Evolutionary conservation across 495 filamentous ascomycete species (phyloP).

Genomic region (Penicillium verhagenii): DNA sequence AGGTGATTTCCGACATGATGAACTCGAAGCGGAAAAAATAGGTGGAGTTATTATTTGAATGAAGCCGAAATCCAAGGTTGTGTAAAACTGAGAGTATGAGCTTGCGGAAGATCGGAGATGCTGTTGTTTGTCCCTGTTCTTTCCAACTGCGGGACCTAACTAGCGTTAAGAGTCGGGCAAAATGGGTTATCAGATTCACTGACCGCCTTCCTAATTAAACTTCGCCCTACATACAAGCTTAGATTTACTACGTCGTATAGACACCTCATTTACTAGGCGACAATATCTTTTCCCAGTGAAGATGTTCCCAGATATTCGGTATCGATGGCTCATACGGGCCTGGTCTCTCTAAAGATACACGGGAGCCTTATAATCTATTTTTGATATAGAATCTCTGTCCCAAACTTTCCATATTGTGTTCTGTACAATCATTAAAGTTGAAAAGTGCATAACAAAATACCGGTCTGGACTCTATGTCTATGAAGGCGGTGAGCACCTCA

Average conservation of each 20-base stretch:
- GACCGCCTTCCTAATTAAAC: background rate
- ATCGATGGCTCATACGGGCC: too few relatives aligned
- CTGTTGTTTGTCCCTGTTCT: background rate
- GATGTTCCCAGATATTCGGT: too few relatives aligned
- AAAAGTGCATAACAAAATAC: background rate
- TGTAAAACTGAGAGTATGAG: background rate
- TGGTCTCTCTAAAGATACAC: too few relatives aligned
- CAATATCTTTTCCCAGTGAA: too few relatives aligned
- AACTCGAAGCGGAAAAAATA: background rate
- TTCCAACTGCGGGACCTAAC: background rate
- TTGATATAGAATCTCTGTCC: too few relatives aligned
- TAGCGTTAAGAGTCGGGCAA: background rate
- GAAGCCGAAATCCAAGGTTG: background rate
- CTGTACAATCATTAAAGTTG: background rate
- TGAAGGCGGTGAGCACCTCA: slow-evolving; percentile 21
- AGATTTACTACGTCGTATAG: too few relatives aligned
- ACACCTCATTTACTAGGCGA: background rate
- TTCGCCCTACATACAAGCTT: background rate
- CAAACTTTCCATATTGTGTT: too few relatives aligned
- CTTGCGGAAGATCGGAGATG: background rate
- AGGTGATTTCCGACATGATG: slow-evolving; percentile 80
- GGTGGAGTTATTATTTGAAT: background rate
- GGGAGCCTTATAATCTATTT: too few relatives aligned
- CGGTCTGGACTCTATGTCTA: background rate
- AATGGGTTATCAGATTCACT: background rate